Evolutionary conservation across 306 rosid species (phyloP), one percentile per base, ranked within the genome.

Genomic region (Gastrolobium villosum): DNA sequence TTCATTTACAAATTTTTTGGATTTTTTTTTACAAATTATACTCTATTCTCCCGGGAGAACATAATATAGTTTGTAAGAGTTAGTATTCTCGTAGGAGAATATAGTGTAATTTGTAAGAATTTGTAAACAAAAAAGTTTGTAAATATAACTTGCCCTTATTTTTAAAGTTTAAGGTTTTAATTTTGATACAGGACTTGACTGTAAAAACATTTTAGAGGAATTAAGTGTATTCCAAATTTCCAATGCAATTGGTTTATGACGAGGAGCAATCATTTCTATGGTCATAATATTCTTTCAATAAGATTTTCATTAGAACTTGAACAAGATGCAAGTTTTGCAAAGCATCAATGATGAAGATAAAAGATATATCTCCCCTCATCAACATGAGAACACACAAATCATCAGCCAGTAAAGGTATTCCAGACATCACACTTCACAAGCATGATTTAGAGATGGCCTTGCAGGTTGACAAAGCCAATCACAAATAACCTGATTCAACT

Each of bases 321-420:
- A 32, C 28, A 48, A 69, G 32, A 69, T 69, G 60, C 20, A 69
- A 3, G 15, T 34, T 66, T 69, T 49, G 9, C 20, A 36, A 36
- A 37, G 64, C 50, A 52, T 53, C 20, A 46, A 68, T 68, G 8
- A 68, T 68, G 14, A 20, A 37, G 76, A 70, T 15, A 52, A 10
- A 28, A 1, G 15, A 50, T 4, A 14, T 36, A 36, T 36, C 50
- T 10, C 36, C 40, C 53, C 52, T 39, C 41, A 55, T 55, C 31
- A 7, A 28, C 26, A 55, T 59, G 43, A 43, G 36, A 28, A 41
- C 26, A 56, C 4, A 40, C 6, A 31, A 40, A 30, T 20, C 0
- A 40, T 20, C 26, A 43, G 49, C 39, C 30, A 44, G 46, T 28
- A 67, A 20, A 20, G 26, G 26, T 20, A 20, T 20, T 20, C 26